These are phyloP conservation scores for Spathaspora hagerdaliae DNA, from an alignment of 805 yeast species.

Conservation along the genomic window DNA sequence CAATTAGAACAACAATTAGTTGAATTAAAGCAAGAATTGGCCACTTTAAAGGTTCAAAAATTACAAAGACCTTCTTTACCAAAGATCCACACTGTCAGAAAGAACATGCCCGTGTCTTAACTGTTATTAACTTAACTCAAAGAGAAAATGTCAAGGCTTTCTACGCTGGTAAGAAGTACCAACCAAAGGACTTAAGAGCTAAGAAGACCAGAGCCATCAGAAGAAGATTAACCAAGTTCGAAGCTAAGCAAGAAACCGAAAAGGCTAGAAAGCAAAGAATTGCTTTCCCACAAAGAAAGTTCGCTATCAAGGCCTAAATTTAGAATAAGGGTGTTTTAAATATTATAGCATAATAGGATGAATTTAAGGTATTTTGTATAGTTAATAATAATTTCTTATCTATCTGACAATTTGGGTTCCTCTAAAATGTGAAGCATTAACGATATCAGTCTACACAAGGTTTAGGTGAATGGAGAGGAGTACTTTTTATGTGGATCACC, in stretches of 20 bases:
- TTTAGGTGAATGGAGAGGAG: too few species aligned
- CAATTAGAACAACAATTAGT: constrained; percentile 91
- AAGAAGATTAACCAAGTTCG: constrained; percentile 88
- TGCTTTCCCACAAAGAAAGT: constrained; percentile 98
- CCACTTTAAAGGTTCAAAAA: constrained; percentile 94
- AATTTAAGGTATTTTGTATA: constrained; percentile 1
- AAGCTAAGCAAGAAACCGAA: constrained; percentile 76
- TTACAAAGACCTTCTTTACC: constrained; percentile 89
- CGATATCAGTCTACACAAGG: too few species aligned
- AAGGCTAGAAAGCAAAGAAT: constrained; percentile 88
- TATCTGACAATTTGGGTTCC: too few species aligned
- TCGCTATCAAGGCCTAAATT: constrained; percentile 93
- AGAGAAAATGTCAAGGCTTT: constrained; percentile 92
- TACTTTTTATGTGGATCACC: too few species aligned
- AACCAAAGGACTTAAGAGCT: constrained; percentile 98
- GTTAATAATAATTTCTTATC: constrained; percentile 1
- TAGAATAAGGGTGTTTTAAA: not conserved
- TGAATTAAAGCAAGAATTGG: constrained; percentile 95
- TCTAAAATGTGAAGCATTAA: too few species aligned
- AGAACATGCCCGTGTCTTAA: constrained; percentile 97
- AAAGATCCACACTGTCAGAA: constrained; percentile 95
- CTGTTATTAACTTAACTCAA: constrained; percentile 94
- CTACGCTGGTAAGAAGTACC: constrained; percentile 92
- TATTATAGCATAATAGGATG: constrained; percentile 1
- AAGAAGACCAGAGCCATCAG: constrained; percentile 99